These are phyloP conservation scores for Peronospora tabacina DNA, from an alignment of 352 stramenopile genomes.

Conservation along the genomic window DNA sequence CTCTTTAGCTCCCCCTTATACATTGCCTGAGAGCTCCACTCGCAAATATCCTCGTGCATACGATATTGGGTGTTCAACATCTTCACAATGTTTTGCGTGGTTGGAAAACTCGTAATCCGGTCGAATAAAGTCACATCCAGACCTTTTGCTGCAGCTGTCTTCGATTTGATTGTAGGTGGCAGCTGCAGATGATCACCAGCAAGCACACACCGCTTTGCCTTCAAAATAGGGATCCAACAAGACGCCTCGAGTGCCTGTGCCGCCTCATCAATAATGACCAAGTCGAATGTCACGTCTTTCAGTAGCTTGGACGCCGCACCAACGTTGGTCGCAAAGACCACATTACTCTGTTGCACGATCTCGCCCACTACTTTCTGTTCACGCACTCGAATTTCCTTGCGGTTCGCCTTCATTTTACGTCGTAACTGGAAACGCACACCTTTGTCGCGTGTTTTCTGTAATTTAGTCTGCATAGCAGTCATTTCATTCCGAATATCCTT, in stretches of 20 bases:
- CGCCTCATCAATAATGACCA: slow-evolving; percentile 96
- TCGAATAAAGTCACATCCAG: slow-evolving; percentile 95
- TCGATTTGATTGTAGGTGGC: slow-evolving; percentile 94
- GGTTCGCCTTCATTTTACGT: slow-evolving; percentile 85
- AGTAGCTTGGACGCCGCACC: slow-evolving; percentile 89
- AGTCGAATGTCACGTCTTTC: slow-evolving; percentile 88
- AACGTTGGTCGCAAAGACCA: slow-evolving; percentile 95
- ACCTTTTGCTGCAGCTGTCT: slow-evolving; percentile 55
- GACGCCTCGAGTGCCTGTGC: slow-evolving; percentile 94
- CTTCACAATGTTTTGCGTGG: slow-evolving; percentile 51
- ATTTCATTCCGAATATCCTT: slow-evolving; percentile 92
- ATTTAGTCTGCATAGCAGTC: slow-evolving; percentile 41
- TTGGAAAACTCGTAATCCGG: slow-evolving; percentile 74
- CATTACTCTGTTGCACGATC: slow-evolving; percentile 88
- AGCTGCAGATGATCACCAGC: slow-evolving; percentile 95
- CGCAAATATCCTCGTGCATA: slow-evolving; percentile 93
- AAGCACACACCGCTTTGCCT: slow-evolving; percentile 84
- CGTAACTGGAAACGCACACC: slow-evolving; percentile 38
- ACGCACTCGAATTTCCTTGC: slow-evolving; percentile 91
- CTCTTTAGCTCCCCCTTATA: slow-evolving; percentile 84
- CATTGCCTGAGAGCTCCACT: slow-evolving; percentile 93
- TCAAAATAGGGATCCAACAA: slow-evolving; percentile 95
- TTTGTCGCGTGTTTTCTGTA: slow-evolving; percentile 55
- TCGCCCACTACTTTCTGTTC: slow-evolving; percentile 91
- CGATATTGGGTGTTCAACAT: slow-evolving; percentile 97